Evolutionary conservation across 129 eudicot genomes (phyloP), one percentile per base, ranked within the genome.

Genomic region (Gnaphalium uliginosum): DNA sequence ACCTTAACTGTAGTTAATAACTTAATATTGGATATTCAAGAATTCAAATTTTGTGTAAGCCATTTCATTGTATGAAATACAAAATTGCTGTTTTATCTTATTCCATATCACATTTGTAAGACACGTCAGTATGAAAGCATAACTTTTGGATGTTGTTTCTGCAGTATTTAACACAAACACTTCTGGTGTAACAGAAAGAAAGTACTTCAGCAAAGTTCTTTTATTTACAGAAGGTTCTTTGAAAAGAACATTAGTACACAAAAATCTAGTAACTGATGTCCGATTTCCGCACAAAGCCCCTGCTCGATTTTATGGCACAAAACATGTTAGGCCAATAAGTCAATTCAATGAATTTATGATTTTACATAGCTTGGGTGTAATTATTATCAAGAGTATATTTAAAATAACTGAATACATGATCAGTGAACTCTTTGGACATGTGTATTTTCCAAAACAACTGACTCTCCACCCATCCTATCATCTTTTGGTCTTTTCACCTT

Each of bases 161-260:
- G 19, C 10, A 57, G 5, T 23, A 57, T 57, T 8, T 8, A 21
- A 8, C 35, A 5, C 29, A 24, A 68, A 68, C 19, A 21, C 67
- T 21, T 56, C 33, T 32, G 76, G 53, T 56, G 76, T 54, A 56
- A 70, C 62, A 15, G 25, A 69, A 69, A 46, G 61, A 26, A 69
- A 48, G 41, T 46, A 24, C 41, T 69, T 18, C 26, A 25, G 43
- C 29, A 3, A 50, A 9, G 9, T 19, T 25, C n/a, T 51, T 24
- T 50, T 51, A 5, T 29, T 11, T 51, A 8, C 50, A 23, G 7
- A 51, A 71, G 41, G 18, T 71, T 53, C 17, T 71, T 33, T 71
- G 51, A 10, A 13, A 43, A 43, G 15, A 43, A 43, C 66, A 71
- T 5, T 29, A 30, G 21, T 7, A 41, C 35, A 57, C 4, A 8